phyloP scores from a whole-genome alignment of 1,284 basidiomycete genomes.

The Cutaneotrichosporon sp. region DNA sequence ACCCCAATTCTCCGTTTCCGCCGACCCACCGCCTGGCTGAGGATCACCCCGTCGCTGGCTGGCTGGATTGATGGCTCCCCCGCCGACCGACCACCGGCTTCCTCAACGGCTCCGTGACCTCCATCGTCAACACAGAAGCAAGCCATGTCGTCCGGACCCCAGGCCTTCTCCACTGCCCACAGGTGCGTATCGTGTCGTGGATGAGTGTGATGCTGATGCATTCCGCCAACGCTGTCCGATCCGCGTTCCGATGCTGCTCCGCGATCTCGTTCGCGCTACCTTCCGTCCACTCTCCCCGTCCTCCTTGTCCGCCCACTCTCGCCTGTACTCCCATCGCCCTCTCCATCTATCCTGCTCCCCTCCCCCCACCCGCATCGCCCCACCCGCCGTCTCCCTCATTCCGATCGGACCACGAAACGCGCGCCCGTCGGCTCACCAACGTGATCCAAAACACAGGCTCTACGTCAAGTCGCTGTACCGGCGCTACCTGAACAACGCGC shows the following conservation, averaged over 20 bases:
- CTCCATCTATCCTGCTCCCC: not conserved
- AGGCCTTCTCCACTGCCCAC: constrained; percentile 23
- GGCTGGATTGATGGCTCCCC: not conserved
- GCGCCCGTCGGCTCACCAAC: not conserved
- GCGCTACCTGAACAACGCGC: constrained; percentile 75
- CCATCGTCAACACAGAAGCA: constrained; percentile 7
- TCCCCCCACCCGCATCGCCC: not conserved
- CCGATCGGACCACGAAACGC: not conserved
- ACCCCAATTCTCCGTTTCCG: constrained; percentile 10
- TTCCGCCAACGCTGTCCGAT: not conserved
- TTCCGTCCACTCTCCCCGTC: not conserved
- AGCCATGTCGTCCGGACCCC: constrained; percentile 16
- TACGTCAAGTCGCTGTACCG: constrained; percentile 92
- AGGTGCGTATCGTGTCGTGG: constrained; percentile 8
- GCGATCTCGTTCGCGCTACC: not conserved
- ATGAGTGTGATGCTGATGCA: constrained; percentile 3
- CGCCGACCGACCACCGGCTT: not conserved
- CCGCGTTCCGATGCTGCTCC: not conserved
- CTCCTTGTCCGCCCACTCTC: not conserved
- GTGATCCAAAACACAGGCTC: constrained; percentile 48
- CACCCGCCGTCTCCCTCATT: no score
- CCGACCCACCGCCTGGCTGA: not conserved
- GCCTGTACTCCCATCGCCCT: not conserved
- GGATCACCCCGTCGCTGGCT: not conserved
- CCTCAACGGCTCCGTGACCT: constrained; percentile 5